These are phyloP conservation scores for Alnus glutinosa DNA, from an alignment of 306 rosid species.

Conservation along the genomic window DNA sequence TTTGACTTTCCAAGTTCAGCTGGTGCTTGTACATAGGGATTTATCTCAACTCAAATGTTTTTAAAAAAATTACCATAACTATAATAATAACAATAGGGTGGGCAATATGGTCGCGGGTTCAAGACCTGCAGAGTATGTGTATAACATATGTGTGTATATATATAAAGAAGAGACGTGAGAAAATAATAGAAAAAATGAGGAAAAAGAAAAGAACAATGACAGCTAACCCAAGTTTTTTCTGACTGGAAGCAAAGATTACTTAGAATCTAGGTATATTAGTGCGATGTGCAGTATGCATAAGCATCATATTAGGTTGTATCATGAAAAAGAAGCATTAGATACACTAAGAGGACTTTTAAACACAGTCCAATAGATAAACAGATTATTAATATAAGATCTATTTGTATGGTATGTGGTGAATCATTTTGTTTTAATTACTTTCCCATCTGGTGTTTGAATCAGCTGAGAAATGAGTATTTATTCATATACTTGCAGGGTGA, in stretches of 20 bases:
- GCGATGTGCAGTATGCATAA: not conserved
- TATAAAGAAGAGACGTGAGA: too few relatives aligned
- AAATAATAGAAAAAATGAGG: too few relatives aligned
- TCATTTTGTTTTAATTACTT: not conserved
- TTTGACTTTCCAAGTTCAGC: too few relatives aligned
- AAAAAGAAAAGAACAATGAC: not conserved
- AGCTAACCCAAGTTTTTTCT: not conserved
- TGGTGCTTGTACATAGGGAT: too few relatives aligned
- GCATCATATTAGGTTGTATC: not conserved
- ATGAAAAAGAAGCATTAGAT: not conserved
- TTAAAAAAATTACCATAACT: not conserved
- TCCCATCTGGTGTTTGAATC: conserved; percentile 9
- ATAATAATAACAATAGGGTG: too few relatives aligned
- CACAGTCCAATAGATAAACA: not conserved
- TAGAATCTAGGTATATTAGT: not conserved
- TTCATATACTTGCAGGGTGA: conserved; percentile 56
- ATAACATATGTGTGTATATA: too few relatives aligned
- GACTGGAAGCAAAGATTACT: not conserved
- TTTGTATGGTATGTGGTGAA: not conserved
- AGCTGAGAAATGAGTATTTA: not conserved
- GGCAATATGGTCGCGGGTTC: too few relatives aligned
- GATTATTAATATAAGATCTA: too few relatives aligned
- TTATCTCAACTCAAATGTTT: too few relatives aligned
- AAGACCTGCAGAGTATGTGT: too few relatives aligned
- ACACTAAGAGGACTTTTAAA: too few relatives aligned